phyloP scores from a whole-genome alignment of 179 eudicot genomes.

The Camellia oleifera region DNA sequence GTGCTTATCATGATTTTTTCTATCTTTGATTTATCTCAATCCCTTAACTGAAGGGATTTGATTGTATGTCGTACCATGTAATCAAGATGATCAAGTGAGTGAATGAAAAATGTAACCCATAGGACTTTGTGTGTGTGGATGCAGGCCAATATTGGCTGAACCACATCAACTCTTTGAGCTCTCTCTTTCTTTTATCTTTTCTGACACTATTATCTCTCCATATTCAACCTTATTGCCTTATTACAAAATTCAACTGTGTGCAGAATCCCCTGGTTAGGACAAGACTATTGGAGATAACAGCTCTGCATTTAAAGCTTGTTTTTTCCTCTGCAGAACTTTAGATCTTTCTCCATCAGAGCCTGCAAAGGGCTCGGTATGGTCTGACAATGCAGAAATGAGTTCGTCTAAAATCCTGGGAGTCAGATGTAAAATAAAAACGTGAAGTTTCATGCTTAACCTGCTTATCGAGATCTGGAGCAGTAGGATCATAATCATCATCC shows the following conservation, averaged over 20 bases:
- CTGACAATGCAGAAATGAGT: constrained; percentile 7
- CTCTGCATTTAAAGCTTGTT: constrained; percentile 29
- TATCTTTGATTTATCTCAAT: too few species aligned
- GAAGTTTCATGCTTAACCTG: constrained; percentile 54
- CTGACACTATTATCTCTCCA: too few species aligned
- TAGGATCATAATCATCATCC: constrained; percentile 89
- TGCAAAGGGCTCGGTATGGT: background rate
- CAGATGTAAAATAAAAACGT: constrained; percentile 87
- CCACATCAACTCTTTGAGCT: too few species aligned
- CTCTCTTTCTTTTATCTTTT: too few species aligned
- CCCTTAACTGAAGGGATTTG: too few species aligned
- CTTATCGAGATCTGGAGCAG: constrained; percentile 43
- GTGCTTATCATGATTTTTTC: too few species aligned
- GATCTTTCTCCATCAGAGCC: constrained; percentile 14
- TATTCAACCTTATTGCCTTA: too few species aligned
- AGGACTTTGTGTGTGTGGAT: too few species aligned
- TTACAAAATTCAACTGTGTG: constrained; percentile 7
- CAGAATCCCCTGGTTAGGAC: constrained; percentile 33
- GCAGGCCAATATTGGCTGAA: too few species aligned
- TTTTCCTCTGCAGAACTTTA: constrained; percentile 10
- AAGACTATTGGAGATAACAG: constrained; percentile 33
- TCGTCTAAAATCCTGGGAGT: constrained; percentile 70
- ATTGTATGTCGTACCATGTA: too few species aligned
- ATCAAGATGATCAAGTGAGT: too few species aligned
- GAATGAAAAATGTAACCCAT: too few species aligned